A percentile compares a stretch with the other conserved stretches of the same genome.
These are phyloP conservation scores for Fusarium euwallaceae DNA, from an alignment of 2,329 filamentous ascomycete species.

Conservation along the genomic window DNA sequence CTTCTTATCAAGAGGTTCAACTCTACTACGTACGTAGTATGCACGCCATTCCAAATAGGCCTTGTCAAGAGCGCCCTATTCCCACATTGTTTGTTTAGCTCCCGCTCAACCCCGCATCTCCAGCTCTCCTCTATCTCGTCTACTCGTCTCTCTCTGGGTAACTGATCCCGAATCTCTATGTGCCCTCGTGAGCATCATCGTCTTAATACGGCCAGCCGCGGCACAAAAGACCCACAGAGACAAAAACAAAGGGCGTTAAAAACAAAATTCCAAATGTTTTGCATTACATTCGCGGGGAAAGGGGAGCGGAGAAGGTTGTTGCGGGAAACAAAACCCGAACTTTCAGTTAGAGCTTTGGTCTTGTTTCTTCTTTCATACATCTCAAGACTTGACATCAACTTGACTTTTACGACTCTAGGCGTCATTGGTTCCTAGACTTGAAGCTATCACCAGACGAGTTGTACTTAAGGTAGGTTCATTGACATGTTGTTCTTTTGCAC, in stretches of 20 bases:
- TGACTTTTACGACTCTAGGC: not conserved
- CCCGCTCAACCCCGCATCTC: slow-evolving; percentile 33
- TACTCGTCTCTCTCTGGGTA: not conserved
- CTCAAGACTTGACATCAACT: not conserved
- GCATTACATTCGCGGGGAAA: slow-evolving; percentile 1
- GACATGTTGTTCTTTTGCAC: not conserved
- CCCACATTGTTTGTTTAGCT: slow-evolving; percentile 23
- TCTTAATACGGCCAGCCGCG: slow-evolving; percentile 33
- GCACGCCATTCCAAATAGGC: slow-evolving; percentile 5
- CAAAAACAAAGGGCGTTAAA: slow-evolving; percentile 37
- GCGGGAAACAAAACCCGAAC: slow-evolving; percentile 30
- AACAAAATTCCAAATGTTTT: slow-evolving; percentile 3
- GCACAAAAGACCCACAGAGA: slow-evolving; percentile 21
- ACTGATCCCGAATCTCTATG: not conserved
- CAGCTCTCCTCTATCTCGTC: not conserved
- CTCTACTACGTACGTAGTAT: not conserved
- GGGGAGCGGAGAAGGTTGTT: not conserved
- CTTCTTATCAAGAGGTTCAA: not conserved
- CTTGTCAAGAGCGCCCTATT: slow-evolving; percentile 44
- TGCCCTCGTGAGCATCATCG: slow-evolving; percentile 22
- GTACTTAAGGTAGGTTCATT: not conserved
- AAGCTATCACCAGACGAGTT: not conserved
- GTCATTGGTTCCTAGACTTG: slow-evolving; percentile 5
- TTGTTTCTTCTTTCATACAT: slow-evolving; percentile 15
- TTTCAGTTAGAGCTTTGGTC: slow-evolving; percentile 13